Evolutionary conservation across 495 filamentous ascomycete genomes (phyloP).

Genomic region (Penicillium verhagenii): DNA sequence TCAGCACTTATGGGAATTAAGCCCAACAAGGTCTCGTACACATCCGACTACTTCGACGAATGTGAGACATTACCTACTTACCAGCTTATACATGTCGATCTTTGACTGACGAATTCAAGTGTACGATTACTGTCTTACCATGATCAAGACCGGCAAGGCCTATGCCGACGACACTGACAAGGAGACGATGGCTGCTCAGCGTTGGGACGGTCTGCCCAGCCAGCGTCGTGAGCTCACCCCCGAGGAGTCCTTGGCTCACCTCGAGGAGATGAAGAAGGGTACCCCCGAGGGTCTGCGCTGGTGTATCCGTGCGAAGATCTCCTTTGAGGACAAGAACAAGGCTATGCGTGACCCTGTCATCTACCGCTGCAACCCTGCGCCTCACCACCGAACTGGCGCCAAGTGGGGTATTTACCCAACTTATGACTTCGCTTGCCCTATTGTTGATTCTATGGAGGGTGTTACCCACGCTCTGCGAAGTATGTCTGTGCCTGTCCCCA

Average conservation of each 20-base stretch:
- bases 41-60: constrained; percentile 88
- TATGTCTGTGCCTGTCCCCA: neutral
- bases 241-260: constrained; percentile 75
- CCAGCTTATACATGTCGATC: neutral
- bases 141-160: constrained; percentile 82
- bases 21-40: constrained; percentile 74
- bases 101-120: constrained; percentile 28
- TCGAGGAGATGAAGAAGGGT: constrained; percentile 87
- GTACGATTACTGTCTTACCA: constrained; percentile 69
- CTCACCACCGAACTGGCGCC: constrained; percentile 85
- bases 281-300: constrained; percentile 72
- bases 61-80: constrained; percentile 8
- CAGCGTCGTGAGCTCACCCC: constrained; percentile 70
- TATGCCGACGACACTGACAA: constrained; percentile 90
- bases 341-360: constrained; percentile 90
- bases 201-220: constrained; percentile 73
- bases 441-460: constrained; percentile 87
- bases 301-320: constrained; percentile 90
- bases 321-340: constrained; percentile 78
- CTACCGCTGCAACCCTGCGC: constrained; percentile 77
- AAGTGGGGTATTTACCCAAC: constrained; percentile 96
- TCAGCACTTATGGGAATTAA: constrained; percentile 74
- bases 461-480: constrained; percentile 91
- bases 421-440: constrained; percentile 91
- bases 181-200: constrained; percentile 78